Evolutionary conservation across 2,329 filamentous ascomycete species (phyloP), one percentile per base, ranked within the genome.

Genomic region (Coniochaeta prunicola): DNA sequence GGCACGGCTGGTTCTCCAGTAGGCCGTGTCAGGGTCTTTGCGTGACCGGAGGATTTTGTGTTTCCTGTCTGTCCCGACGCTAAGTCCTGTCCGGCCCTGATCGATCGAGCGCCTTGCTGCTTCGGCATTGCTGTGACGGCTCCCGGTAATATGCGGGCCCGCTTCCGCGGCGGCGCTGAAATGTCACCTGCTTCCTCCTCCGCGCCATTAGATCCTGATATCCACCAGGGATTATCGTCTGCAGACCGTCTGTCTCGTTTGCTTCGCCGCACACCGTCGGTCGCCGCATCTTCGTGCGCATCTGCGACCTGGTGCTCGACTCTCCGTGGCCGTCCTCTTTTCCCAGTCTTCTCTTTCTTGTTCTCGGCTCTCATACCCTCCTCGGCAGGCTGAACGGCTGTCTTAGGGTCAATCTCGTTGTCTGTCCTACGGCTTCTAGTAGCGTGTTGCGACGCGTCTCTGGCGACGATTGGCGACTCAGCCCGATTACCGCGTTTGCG

Each of bases 401-500:
- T 10, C 33, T 5, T n/a, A 15, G 8, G 30, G 53, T 48, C n/a
- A n/a, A n/a, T n/a, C n/a, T 13, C 34, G 38, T 33, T 53, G 31
- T 3, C 45, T 28, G 28, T 34, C 53, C 19, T 28, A 40, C 26
- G 34, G 13, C 30, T 45, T 33, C 15, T 40, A 21, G 59, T 17
- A 28, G 38, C 58, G 57, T 57, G 62, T 24, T 31, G 50, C 17
- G 67, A 65, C 65, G 65, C 67, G 68, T 57, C 64, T 21, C 60
- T 59, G 3, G 58, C 53, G 17, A 38, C 50, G 21, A 61, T 62
- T 7, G 65, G 65, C 65, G 69, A 63, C 62, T 57, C 64, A 2
- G 64, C 57, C 10, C 64, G 63, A 21, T 68, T 71, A 58, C 71
- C 73, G 63, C 73, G 74, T 64, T 71, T 73, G 42, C 69, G 66